Conservation (phyloP, 495 filamentous ascomycete genomes). For the Penicillium herquei region DNA sequence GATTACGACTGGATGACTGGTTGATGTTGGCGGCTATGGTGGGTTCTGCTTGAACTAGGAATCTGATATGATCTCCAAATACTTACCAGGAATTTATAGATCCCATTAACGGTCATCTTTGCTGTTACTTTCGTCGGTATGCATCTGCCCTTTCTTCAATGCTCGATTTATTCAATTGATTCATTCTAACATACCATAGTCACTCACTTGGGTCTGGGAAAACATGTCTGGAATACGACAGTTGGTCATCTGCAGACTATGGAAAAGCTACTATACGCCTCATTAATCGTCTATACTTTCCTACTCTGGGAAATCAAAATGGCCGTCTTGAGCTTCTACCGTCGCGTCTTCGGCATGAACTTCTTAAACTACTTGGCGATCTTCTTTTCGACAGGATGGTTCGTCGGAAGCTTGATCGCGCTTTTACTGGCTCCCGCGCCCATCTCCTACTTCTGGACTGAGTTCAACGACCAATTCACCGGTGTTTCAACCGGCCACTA, state of each 20-base stretch:
- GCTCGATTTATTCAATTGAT: background rate
- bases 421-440: slow-evolving; percentile 9
- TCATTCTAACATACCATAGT: background rate
- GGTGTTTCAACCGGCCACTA: slow-evolving; percentile 6
- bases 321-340: slow-evolving; percentile 24
- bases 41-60: background rate
- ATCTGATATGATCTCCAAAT: background rate
- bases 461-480: background rate
- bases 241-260: background rate
- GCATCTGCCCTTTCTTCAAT: background rate
- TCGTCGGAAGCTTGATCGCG: slow-evolving; percentile 17
- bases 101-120: background rate
- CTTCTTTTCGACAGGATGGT: slow-evolving; percentile 9
- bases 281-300: slow-evolving; percentile 19
- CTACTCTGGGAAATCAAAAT: slow-evolving; percentile 19
- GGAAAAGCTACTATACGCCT: slow-evolving; percentile 16
- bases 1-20: background rate
- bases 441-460: slow-evolving; percentile 23
- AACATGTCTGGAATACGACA: background rate
- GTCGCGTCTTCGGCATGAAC: slow-evolving; percentile 23
- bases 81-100: background rate
- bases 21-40: background rate
- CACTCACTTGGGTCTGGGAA: background rate
- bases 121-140: background rate
- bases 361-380: slow-evolving; percentile 12